Evolutionary conservation across 306 rosid species (phyloP).

Genomic region (Luffa acutangula): DNA sequence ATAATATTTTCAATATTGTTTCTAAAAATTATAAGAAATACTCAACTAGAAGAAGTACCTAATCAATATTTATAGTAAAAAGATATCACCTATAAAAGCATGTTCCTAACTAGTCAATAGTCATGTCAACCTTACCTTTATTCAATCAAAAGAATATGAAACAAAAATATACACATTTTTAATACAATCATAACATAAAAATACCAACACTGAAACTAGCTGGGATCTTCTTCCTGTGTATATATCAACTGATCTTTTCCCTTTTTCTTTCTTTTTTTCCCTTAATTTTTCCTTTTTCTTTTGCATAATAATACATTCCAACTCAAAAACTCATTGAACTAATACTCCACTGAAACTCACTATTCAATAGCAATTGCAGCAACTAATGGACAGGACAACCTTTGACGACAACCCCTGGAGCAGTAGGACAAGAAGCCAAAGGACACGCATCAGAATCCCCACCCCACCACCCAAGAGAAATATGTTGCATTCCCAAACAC

Average conservation of each 20-base stretch:
- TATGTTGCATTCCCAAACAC: conserved; percentile 46
- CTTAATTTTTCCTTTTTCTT: neutral
- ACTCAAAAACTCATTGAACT: neutral
- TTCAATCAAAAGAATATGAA: neutral
- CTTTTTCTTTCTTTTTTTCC: neutral
- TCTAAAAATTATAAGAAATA: too few species aligned
- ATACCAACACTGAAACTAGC: neutral
- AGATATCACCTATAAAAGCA: too few species aligned
- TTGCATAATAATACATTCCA: neutral
- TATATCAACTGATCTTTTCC: neutral
- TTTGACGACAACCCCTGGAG: conserved; percentile 23
- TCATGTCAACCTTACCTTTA: neutral
- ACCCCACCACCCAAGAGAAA: conserved; percentile 70
- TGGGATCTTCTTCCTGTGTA: too few species aligned
- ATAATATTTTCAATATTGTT: neutral
- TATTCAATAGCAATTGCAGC: neutral
- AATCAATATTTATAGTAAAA: too few species aligned
- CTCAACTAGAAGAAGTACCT: neutral
- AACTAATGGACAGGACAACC: conserved; percentile 33
- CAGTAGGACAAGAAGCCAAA: conserved; percentile 70
- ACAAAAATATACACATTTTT: neutral
- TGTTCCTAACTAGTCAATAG: neutral
- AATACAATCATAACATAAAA: too few species aligned
- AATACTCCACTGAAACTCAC: neutral
- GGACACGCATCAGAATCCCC: conserved; percentile 57